Evolutionary conservation across 352 stramenopile species (phyloP).

Genomic region (Halophytophthora polymorphica): DNA sequence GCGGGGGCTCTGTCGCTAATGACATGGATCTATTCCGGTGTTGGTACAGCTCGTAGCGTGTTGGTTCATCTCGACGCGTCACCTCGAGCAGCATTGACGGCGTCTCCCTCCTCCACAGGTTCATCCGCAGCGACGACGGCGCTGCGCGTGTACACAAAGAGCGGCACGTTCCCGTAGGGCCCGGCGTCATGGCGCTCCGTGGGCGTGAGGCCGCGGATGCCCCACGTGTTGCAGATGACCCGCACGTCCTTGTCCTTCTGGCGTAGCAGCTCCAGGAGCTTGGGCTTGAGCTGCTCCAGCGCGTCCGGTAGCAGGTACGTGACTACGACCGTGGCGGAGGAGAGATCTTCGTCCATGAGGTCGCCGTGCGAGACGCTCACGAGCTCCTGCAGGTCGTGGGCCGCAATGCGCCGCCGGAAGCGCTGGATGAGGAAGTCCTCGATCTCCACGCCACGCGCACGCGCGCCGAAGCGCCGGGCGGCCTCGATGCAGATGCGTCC

Average conservation of each 20-base stretch:
- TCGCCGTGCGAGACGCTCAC: slow-evolving; percentile 50
- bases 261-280: slow-evolving; percentile 33
- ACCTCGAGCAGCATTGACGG: no score
- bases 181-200: slow-evolving; percentile 34
- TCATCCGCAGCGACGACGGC: no score
- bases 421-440: slow-evolving; percentile 48
- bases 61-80: not conserved
- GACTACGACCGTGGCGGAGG: slow-evolving; percentile 50
- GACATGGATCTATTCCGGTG: no score
- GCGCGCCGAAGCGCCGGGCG: slow-evolving; percentile 34
- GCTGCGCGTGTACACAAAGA: slow-evolving; percentile 48
- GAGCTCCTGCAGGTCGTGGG: slow-evolving; percentile 34
- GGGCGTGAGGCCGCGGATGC: slow-evolving; percentile 31
- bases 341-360: slow-evolving; percentile 47
- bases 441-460: slow-evolving; percentile 54
- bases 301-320: slow-evolving; percentile 58
- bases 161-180: slow-evolving; percentile 40
- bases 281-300: slow-evolving; percentile 35
- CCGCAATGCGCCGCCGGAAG: slow-evolving; percentile 33
- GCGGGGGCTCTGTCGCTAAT: no score
- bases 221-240: slow-evolving; percentile 69
- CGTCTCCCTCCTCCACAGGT: no score
- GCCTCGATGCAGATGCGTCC: slow-evolving; percentile 58
- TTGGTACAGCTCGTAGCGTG: not conserved
- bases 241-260: slow-evolving; percentile 33